Percentiles rank a stretch among this genome's conserved stretches.
These are phyloP conservation scores for Coriaria nepalensis DNA, from an alignment of 306 rosid species.

Conservation along the genomic window DNA sequence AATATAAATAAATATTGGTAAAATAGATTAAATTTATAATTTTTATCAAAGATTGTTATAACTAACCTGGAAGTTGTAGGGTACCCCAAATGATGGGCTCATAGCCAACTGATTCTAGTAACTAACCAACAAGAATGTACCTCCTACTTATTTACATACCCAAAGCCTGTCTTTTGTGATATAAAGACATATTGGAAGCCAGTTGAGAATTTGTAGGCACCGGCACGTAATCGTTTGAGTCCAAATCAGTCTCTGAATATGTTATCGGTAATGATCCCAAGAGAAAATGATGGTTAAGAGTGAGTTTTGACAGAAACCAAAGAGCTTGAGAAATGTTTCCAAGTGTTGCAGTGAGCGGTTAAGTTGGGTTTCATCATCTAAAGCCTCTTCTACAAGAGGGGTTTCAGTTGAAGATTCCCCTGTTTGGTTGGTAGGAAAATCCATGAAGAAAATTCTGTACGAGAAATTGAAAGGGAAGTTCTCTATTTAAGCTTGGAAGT, in stretches of 20 bases:
- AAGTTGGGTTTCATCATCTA: constrained; percentile 8
- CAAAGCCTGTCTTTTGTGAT: constrained; percentile 33
- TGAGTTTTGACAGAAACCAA: constrained; percentile 26
- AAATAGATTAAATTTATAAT: too few species aligned
- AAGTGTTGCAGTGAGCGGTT: constrained; percentile 15
- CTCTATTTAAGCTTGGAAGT: too few species aligned
- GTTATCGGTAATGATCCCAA: constrained; percentile 15
- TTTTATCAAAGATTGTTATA: too few species aligned
- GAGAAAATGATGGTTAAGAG: constrained; percentile 20
- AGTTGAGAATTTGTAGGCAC: constrained; percentile 23
- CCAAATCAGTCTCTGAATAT: constrained; percentile 32
- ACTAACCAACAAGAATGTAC: not conserved
- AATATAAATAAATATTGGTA: too few species aligned
- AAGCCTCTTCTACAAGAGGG: constrained; percentile 9
- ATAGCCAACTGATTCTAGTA: too few species aligned
- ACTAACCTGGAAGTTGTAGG: too few species aligned
- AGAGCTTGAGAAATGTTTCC: constrained; percentile 19
- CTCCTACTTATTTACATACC: constrained; percentile 16
- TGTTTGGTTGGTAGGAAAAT: not conserved
- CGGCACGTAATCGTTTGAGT: constrained; percentile 19
- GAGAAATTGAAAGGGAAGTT: too few species aligned
- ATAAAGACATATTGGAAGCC: constrained; percentile 25
- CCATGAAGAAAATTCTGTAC: not conserved
- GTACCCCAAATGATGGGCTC: too few species aligned
- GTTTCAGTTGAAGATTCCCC: constrained; percentile 1